Base-by-base conservation (phyloP, 495 filamentous ascomycete species). In the Schizothecium vesticola region DNA sequence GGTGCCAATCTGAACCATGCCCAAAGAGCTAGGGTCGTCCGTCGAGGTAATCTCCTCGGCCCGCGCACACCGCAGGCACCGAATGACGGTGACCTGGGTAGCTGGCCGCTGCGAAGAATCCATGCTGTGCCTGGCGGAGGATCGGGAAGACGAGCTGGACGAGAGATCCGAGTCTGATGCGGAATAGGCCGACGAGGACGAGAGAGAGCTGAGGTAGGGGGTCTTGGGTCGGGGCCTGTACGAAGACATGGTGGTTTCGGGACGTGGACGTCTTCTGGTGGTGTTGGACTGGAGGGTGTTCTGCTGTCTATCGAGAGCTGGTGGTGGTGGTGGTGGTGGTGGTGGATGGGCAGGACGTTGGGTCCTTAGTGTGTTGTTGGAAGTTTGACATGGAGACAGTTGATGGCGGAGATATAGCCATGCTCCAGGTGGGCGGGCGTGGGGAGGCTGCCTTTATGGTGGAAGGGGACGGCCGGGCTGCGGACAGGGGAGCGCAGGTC, bases 1-100 rank as follows among this genome's bases (percentile, higher is more conserved):
- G 80, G 89, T 89, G 28, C 89, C 89, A 70, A 92, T 89, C 61
- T 86, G 85, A 8, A 93, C 86, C 75, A 88, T 89, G 21, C 86
- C 87, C 31, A 75, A 75, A 10, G 83, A 76, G 56, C 70, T 80
- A 23, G 79, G 80, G 74, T 87, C 83, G 71, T 86, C 85, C n/a
- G 81, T 83, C 57, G 82, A 81, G 22, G 83, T 83, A 22, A 81
- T 79, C 75, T 87, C 85, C 56, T 84, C 84, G 62, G 80, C 79
- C 19, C 83, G 83, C 12, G 84, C 84, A 72, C 85, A 87, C 63
- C 85, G 80, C 63, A 86, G 76, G 75, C 85, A 87, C 63, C 84
- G 84, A 63, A 87, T 73, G 63, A 84, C 75, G 74, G 83, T 80
- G 11, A 87, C 84, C 56, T 84, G 80, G 22, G 78, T 81, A 8